Base-by-base conservation (phyloP, 1,284 basidiomycete species). In the Gyrodon tennesseensis region DNA sequence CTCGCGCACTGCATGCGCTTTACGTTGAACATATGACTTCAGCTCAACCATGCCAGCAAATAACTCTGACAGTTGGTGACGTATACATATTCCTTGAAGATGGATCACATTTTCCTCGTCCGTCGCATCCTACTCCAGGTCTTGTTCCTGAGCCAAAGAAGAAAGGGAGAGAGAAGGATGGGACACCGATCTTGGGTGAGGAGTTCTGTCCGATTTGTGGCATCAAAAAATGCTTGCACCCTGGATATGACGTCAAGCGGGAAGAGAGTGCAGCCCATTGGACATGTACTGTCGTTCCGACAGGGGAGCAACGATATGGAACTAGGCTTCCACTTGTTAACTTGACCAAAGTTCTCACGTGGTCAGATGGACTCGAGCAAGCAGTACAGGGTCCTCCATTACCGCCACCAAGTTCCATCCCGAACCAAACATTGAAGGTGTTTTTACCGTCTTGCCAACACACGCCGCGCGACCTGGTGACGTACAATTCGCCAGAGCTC, bases 31-130 rank as follows among this genome's bases (percentile, higher is more conserved):
- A 74, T 52, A 63, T 67, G 53, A 44, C 66, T 7, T 65, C 70
- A 7, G 60, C 68, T 27, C 63, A 73, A 25, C 67, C 72, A 31
- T 63, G 58, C n/a, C 66, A 61, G 49, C 64, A 72, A 40, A 75
- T 79, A 31, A 64, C 75, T 15, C 74, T 89, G 49, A 82, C 82
- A 5, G 79, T 81, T 21, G 84, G 80, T 7, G 86, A 88, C 58
- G 81, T 89, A 3, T 87, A 83, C 72, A 76, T 74, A 43, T 90
- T 87, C 84, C 79, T 90, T 44, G 80, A 81, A 58, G 82, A 84
- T 52, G 78, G 82, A 65, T 82, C 80, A 8, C 78, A 81, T 56
- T 85, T 86, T 69, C 77, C 79, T 53, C 80, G 81, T 56, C 72
- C 75, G 41, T 68, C 63, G 18, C 54, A 63, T 51, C 51, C 65